Percentiles rank a stretch among this genome's conserved stretches.
Conservation (phyloP, 495 filamentous ascomycete genomes). For the Annulohypoxylon moriforme region DNA sequence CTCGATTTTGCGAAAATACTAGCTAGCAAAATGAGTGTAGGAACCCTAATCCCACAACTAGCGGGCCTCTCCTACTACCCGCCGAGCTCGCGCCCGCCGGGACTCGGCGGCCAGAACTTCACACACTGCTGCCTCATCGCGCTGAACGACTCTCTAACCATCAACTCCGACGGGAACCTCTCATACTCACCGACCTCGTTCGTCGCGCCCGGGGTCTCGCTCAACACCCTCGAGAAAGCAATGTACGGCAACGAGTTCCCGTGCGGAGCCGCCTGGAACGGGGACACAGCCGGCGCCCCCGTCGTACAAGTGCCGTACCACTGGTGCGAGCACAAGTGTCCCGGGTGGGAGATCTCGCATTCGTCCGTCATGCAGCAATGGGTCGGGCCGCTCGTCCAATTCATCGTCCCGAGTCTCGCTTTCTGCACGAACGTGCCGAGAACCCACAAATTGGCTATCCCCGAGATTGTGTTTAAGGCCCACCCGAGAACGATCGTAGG, state of each 20-base stretch:
- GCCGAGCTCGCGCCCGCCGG: conserved; percentile 18
- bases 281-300: conserved; percentile 46
- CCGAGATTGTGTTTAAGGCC: conserved; percentile 42
- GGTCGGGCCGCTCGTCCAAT: conserved; percentile 49
- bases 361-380: conserved; percentile 41
- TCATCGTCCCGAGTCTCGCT: conserved; percentile 47
- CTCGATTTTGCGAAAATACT: not conserved
- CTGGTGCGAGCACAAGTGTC: conserved; percentile 44
- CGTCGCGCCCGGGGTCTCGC: conserved; percentile 35
- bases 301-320: conserved; percentile 40
- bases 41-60: conserved; percentile 43
- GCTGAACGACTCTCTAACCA: conserved; percentile 38
- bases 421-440: conserved; percentile 51
- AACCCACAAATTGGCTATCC: conserved; percentile 46
- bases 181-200: conserved; percentile 41
- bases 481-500: conserved; percentile 36
- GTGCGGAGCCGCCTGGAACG: conserved; percentile 51
- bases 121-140: conserved; percentile 47
- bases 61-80: conserved; percentile 33
- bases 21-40: conserved; percentile 30
- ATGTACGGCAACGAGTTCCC: conserved; percentile 48
- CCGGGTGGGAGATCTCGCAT: conserved; percentile 42
- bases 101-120: conserved; percentile 45
- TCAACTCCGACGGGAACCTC: conserved; percentile 32
- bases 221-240: conserved; percentile 16